Base-by-base conservation (phyloP, 2,329 filamentous ascomycete genomes). In the Hymenoscyphus salicellus region DNA sequence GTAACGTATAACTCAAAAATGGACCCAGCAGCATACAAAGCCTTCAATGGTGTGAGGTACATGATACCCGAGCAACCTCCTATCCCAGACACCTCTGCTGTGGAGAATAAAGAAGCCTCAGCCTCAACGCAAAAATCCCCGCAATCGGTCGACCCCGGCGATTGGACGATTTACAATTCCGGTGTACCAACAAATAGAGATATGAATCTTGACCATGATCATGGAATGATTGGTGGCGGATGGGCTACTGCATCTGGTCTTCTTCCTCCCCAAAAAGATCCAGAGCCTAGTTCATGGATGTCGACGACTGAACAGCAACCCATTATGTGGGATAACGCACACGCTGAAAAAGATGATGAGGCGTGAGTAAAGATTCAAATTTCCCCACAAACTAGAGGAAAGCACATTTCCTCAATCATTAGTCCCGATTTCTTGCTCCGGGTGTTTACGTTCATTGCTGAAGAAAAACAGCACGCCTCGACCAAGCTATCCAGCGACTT, bases 401-500 rank as follows among this genome's bases (percentile, higher is more conserved):
- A 32, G 30, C 3, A 7, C 3, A 7, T 32, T 7, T 32, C 30
- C 30, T 32, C 30, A 32, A 7, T 32, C 30, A 3, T 32, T 32
- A 32, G 30, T n/a, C 30, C 30, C 30, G 7, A 3, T 32, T 32
- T 32, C 30, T 32, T 32, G 30, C 30, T 32, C 7, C 30, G n/a
- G n/a, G 7, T 32, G 30, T 32, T 3, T 32, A 32, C 20, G 6
- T 55, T 55, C 26, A 28, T 55, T 28, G 28, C 26, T 56, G 7
- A 56, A 30, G 1, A 23, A 17, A 0, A 23, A 5, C 28, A 60
- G 58, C 8, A 60, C 58, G 3, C 38, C 58, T 20, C 58, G 38
- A 26, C 36, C 38, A 28, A 60, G 3, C 11, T 20, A 67, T 32
- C 49, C 11, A 26, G 32, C 65, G 14, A 17, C 56, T 5, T 62